These are phyloP conservation scores for Arachis stenosperma DNA, from an alignment of 306 rosid genomes.

Conservation along the genomic window DNA sequence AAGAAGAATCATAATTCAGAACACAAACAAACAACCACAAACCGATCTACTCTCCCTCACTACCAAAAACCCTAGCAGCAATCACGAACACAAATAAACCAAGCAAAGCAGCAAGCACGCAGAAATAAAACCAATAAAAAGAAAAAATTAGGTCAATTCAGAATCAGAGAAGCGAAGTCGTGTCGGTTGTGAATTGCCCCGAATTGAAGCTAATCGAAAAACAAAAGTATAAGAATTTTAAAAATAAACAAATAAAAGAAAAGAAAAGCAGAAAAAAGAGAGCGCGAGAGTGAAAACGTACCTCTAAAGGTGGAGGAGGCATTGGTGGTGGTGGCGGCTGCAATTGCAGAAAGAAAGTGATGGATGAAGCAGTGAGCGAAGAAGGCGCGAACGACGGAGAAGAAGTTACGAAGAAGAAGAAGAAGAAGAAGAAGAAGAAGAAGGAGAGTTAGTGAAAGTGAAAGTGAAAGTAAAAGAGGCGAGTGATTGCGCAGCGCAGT, in stretches of 20 bases:
- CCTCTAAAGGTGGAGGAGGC: constrained; percentile 59
- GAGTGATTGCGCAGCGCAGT: background rate
- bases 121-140: background rate
- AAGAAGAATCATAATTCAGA: constrained; percentile 26
- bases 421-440: too few species aligned
- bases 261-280: background rate
- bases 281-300: constrained; percentile 47
- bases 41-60: constrained; percentile 46
- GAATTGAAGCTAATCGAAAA: constrained; percentile 4
- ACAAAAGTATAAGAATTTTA: background rate
- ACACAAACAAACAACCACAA: constrained; percentile 12
- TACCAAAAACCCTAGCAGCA: constrained; percentile 36
- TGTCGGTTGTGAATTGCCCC: constrained; percentile 24
- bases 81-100: background rate
- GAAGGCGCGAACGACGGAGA: background rate
- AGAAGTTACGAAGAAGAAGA: too few species aligned
- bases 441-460: background rate
- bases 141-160: constrained; percentile 16
- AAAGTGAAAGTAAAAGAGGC: background rate
- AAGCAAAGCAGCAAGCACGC: constrained; percentile 8
- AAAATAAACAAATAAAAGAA: background rate
- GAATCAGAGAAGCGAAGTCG: constrained; percentile 14
- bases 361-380: background rate
- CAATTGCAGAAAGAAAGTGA: constrained; percentile 11
- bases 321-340: constrained; percentile 41